Evolutionary conservation across 2,329 filamentous ascomycete species (phyloP).

Genomic region (Diatrype stigma): DNA sequence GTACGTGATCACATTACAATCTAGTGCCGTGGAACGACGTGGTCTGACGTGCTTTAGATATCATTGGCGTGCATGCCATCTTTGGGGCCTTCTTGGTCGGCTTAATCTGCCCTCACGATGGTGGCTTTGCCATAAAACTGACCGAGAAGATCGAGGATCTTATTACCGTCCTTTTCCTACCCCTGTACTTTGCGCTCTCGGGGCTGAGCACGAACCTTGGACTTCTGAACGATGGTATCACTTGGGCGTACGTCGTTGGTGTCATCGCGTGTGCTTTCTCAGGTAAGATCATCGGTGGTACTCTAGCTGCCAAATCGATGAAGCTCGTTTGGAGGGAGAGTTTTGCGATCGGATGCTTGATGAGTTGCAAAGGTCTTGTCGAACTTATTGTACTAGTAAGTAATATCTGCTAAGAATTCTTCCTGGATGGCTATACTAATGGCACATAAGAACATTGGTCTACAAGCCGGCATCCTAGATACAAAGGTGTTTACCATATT

Average conservation of each 20-base stretch:
- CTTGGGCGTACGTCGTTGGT: slow-evolving; percentile 86
- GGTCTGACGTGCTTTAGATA: slow-evolving; percentile 51
- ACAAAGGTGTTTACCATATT: slow-evolving; percentile 73
- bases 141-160: slow-evolving; percentile 95
- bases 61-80: slow-evolving; percentile 91
- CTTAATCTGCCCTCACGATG: slow-evolving; percentile 84
- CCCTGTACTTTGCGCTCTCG: slow-evolving; percentile 90
- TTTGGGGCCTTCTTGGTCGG: slow-evolving; percentile 91
- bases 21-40: background rate
- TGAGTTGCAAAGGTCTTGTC: slow-evolving; percentile 96
- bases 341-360: slow-evolving; percentile 79
- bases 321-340: slow-evolving; percentile 88
- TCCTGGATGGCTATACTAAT: slow-evolving; percentile 8
- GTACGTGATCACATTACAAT: slow-evolving; percentile 15
- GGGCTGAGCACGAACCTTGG: slow-evolving; percentile 86
- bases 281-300: slow-evolving; percentile 80
- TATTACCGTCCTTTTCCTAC: slow-evolving; percentile 76
- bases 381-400: slow-evolving; percentile 89
- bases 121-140: slow-evolving; percentile 84
- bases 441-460: slow-evolving; percentile 56
- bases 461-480: slow-evolving; percentile 68
- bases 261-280: slow-evolving; percentile 78
- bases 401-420: slow-evolving; percentile 11
- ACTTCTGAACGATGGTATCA: slow-evolving; percentile 72
- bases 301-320: slow-evolving; percentile 69